Conservation (phyloP, 805 yeast species). For the Candida tibetensis region DNA sequence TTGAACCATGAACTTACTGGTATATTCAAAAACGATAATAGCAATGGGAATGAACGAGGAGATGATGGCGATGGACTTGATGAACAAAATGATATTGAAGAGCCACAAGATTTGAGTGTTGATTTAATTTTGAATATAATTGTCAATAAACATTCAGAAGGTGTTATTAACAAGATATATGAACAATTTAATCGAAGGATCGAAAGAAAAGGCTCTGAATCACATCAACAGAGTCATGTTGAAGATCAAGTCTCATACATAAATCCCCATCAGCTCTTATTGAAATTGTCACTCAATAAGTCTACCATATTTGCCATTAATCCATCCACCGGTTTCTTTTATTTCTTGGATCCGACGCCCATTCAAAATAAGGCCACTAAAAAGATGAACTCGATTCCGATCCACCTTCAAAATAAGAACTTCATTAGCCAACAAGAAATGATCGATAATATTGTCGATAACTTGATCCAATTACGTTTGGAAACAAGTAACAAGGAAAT, state of each 20-base stretch:
- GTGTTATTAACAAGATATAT: slow-evolving; percentile 26
- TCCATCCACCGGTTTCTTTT: slow-evolving; percentile 40
- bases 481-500: slow-evolving; percentile 51
- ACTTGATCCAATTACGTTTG: slow-evolving; percentile 46
- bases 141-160: slow-evolving; percentile 38
- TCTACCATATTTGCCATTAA: slow-evolving; percentile 37
- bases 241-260: slow-evolving; percentile 12
- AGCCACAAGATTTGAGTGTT: slow-evolving; percentile 31
- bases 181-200: slow-evolving; percentile 5
- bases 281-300: slow-evolving; percentile 31
- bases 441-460: slow-evolving; percentile 28
- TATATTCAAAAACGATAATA: slow-evolving; percentile 5
- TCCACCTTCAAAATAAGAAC: slow-evolving; percentile 14
- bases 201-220: background rate
- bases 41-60: slow-evolving; percentile 4
- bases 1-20: slow-evolving; percentile 20
- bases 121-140: slow-evolving; percentile 35
- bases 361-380: slow-evolving; percentile 31
- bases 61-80: slow-evolving; percentile 23
- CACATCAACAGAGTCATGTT: background rate
- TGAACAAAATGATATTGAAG: slow-evolving; percentile 10
- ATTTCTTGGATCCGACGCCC: slow-evolving; percentile 39
- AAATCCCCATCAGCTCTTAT: slow-evolving; percentile 33
- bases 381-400: slow-evolving; percentile 28
- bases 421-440: slow-evolving; percentile 31